A percentile compares a stretch with the other conserved stretches of the same genome.
These are phyloP conservation scores for Starmerella etchellsii DNA, from an alignment of 805 yeast species.

Conservation along the genomic window DNA sequence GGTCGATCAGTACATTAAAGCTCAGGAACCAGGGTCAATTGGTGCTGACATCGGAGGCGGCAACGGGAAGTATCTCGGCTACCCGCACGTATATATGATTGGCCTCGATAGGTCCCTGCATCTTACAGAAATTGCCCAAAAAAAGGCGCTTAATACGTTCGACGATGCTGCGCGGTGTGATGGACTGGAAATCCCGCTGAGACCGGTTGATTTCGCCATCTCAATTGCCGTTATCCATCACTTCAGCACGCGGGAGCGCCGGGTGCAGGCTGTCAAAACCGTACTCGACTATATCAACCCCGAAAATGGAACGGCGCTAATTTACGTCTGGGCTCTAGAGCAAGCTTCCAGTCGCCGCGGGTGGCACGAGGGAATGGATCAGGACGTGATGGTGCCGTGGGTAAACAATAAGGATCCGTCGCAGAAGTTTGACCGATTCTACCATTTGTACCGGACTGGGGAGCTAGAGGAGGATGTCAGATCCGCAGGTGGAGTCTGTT, in stretches of 20 bases:
- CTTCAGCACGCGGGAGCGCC: slow-evolving; percentile 70
- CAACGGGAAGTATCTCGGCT: slow-evolving; percentile 83
- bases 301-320: slow-evolving; percentile 53
- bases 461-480: slow-evolving; percentile 63
- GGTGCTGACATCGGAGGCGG: slow-evolving; percentile 97
- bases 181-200: slow-evolving; percentile 43
- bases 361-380: slow-evolving; percentile 80
- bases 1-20: slow-evolving; percentile 55
- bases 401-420: slow-evolving; percentile 43
- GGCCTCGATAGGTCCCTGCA: slow-evolving; percentile 40
- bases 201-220: slow-evolving; percentile 66
- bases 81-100: slow-evolving; percentile 51
- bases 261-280: slow-evolving; percentile 61
- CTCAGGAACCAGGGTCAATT: slow-evolving; percentile 40
- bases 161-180: slow-evolving; percentile 67
- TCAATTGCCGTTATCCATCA: slow-evolving; percentile 95
- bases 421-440: slow-evolving; percentile 64
- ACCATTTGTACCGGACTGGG: slow-evolving; percentile 75
- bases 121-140: slow-evolving; percentile 32
- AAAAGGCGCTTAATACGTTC: slow-evolving; percentile 45
- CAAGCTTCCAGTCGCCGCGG: slow-evolving; percentile 83
- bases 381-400: slow-evolving; percentile 95
- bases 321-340: slow-evolving; percentile 95
- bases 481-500: slow-evolving; percentile 56
- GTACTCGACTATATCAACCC: slow-evolving; percentile 44